Evolutionary conservation across 495 filamentous ascomycete species (phyloP).

Genomic region (Penicillium mononematosum): DNA sequence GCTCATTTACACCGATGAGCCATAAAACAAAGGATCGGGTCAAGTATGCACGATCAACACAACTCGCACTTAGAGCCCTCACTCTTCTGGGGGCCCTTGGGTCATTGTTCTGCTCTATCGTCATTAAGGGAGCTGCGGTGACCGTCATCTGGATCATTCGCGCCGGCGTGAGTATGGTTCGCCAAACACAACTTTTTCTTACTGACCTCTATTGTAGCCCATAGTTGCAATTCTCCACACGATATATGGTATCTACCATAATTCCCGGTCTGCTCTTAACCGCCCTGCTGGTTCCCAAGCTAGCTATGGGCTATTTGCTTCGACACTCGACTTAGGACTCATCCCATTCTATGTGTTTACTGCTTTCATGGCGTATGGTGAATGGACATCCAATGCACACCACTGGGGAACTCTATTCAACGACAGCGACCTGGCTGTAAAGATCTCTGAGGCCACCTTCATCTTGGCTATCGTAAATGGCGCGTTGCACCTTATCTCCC

Average conservation of each 20-base stretch:
- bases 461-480: constrained; percentile 58
- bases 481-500: constrained; percentile 66
- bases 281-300: constrained; percentile 74
- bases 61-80: constrained; percentile 63
- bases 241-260: constrained; percentile 75
- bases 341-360: constrained; percentile 78
- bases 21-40: constrained; percentile 65
- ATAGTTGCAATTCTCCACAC: constrained; percentile 67
- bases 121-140: constrained; percentile 61
- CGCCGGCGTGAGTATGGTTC: constrained; percentile 61
- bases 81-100: constrained; percentile 68
- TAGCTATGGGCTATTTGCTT: constrained; percentile 80
- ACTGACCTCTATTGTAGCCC: constrained; percentile 48
- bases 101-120: constrained; percentile 68
- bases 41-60: constrained; percentile 60
- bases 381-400: constrained; percentile 42
- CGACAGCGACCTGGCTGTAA: constrained; percentile 43
- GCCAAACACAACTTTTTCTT: not conserved
- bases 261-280: constrained; percentile 61
- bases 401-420: constrained; percentile 64
- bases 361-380: constrained; percentile 53
- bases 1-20: constrained; percentile 63
- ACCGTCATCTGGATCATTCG: constrained; percentile 72
- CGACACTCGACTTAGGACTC: constrained; percentile 66
- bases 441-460: constrained; percentile 62